Base-by-base conservation (phyloP, 1,284 basidiomycete species). In the Leccinum ponderosum region DNA sequence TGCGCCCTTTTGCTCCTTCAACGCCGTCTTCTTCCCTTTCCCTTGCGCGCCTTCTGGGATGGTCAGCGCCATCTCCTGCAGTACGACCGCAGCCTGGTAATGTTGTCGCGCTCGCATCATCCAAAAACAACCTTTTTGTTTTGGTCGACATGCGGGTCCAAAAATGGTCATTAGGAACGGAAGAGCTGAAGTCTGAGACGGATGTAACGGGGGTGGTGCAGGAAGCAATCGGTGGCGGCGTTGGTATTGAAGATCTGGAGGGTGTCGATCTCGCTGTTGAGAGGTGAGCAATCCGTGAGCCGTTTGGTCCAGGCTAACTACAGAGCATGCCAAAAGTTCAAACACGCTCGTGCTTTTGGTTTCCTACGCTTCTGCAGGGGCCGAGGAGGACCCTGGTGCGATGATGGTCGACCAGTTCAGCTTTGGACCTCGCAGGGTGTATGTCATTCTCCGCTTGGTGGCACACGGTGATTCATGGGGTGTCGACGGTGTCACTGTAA, bases 121-220 rank as follows among this genome's bases (percentile, higher is more conserved):
- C 69, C 59, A 78, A 73, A 25, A 69, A 70, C 59, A 80, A 87
- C 55, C 69, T 91, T 9, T 91, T 87, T 86, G 83, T 81, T 11
- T 74, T 91, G 48, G 81, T 87, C 2, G 86, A 87, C 59, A 85
- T 82, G n/a, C 79, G 83, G 12, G 69, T 91, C 44, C 89, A 91
- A 66, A 81, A 80, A 60, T 91, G 89, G 89, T 80, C 79, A 52
- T 77, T 90, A 75, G 82, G 80, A 55, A 72, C 81, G 2, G 89
- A 90, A 68, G 84, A 88, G 63, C 66, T 87, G 27, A 66, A 81
- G 1, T 61, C 81, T 37, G 86, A 90, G 62, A 75, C 77, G 52
- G 85, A 90, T 61, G 66, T 90, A 12, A 76, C 78, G 1, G 64
- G 47, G 0, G 80, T 82, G 11, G 69, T 88, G 14, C 76, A 79